phyloP scores from a whole-genome alignment of 2,329 filamentous ascomycete species.

The Davidsoniella neocaledoniae region DNA sequence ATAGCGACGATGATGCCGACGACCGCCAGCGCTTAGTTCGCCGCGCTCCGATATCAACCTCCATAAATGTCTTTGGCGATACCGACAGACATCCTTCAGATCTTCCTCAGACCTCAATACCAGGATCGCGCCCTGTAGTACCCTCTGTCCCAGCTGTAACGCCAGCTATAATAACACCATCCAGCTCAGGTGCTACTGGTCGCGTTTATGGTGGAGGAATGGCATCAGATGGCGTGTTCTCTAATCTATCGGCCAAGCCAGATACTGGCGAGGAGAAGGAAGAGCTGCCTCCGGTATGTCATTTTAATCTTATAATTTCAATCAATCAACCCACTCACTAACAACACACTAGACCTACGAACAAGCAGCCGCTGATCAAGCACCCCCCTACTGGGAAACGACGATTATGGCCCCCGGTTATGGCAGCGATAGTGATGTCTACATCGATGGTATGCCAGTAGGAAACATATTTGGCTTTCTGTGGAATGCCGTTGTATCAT shows the following conservation, averaged over 20 bases:
- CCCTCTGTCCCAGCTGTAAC: not conserved
- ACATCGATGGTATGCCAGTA: constrained; percentile 88
- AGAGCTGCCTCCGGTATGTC: constrained; percentile 75
- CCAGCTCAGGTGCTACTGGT: not conserved
- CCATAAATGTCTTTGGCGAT: not conserved
- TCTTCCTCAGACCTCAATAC: constrained; percentile 13
- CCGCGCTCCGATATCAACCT: constrained; percentile 19
- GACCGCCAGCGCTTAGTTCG: constrained; percentile 78
- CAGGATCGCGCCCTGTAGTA: not conserved
- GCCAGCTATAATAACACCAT: not conserved
- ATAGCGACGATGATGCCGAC: constrained; percentile 33
- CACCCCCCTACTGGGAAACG: constrained; percentile 97
- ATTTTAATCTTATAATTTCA: not conserved
- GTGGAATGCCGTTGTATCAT: constrained; percentile 92
- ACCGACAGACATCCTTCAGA: not conserved
- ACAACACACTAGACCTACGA: constrained; percentile 62
- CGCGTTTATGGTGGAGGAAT: constrained; percentile 51
- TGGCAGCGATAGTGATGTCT: constrained; percentile 84
- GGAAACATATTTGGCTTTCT: constrained; percentile 74
- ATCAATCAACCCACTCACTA: constrained; percentile 17
- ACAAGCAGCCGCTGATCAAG: constrained; percentile 90
- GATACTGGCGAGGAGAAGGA: constrained; percentile 60
- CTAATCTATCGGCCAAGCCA: constrained; percentile 82
- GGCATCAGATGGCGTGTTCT: constrained; percentile 90
- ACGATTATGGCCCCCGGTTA: constrained; percentile 89